Conservation (phyloP, 106 monocot genomes). For the Chionographis japonica region DNA sequence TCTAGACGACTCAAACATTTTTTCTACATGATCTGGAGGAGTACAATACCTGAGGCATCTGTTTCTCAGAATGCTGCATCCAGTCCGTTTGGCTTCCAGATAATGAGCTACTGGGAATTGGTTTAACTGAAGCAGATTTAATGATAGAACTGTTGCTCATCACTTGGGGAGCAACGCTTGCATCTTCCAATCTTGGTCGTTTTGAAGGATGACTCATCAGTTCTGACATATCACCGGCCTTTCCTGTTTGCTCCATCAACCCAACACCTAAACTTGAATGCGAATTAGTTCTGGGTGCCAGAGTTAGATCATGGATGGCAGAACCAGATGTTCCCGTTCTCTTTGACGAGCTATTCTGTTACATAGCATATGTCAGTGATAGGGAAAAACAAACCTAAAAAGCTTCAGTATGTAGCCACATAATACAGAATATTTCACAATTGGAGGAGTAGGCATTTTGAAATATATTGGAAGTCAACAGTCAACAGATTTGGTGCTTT, state of each 20-base stretch:
- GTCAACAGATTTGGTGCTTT: not conserved
- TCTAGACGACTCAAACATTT: too few relatives aligned
- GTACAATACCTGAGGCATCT: constrained; percentile 36
- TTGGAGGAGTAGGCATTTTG: too few relatives aligned
- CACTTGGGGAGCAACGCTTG: constrained; percentile 12
- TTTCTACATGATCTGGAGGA: not conserved
- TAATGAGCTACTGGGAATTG: constrained; percentile 10
- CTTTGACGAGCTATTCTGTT: constrained; percentile 27
- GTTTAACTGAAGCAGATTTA: constrained; percentile 24
- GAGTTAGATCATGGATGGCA: constrained; percentile 15
- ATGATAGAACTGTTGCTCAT: constrained; percentile 9
- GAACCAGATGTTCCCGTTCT: constrained; percentile 22
- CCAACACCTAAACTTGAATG: constrained; percentile 14
- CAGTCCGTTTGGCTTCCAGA: constrained; percentile 31
- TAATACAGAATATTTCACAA: too few relatives aligned
- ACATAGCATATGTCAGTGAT: not conserved
- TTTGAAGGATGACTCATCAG: constrained; percentile 45
- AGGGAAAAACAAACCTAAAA: not conserved
- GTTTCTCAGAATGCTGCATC: constrained; percentile 35
- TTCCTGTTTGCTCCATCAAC: constrained; percentile 20
- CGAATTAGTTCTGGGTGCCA: constrained; percentile 17
- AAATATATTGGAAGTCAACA: not conserved
- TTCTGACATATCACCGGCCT: constrained; percentile 14
- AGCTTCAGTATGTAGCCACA: too few relatives aligned
- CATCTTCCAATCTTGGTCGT: constrained; percentile 51